Evolutionary conservation across 2,329 filamentous ascomycete genomes (phyloP).

Genomic region (Tolypocladium endophyticum): DNA sequence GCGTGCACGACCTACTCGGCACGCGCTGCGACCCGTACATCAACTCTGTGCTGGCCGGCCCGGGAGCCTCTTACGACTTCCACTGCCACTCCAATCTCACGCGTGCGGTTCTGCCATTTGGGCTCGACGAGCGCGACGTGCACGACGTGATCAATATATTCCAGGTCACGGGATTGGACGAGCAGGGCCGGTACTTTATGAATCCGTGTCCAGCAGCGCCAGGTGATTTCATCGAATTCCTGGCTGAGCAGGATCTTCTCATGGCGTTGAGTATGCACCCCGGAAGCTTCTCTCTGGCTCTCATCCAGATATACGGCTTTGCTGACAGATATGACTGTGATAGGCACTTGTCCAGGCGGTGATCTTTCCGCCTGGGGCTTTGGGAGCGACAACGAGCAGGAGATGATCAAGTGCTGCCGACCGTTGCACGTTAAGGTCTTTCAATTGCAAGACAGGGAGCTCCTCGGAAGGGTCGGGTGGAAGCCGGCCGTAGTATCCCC

Average conservation of each 20-base stretch:
- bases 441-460: conserved; percentile 39
- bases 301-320: neutral
- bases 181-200: conserved; percentile 68
- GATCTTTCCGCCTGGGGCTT: conserved; percentile 78
- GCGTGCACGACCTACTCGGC: conserved; percentile 69
- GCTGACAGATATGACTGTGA: neutral
- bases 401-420: conserved; percentile 60
- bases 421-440: conserved; percentile 68
- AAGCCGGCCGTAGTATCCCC: conserved; percentile 44
- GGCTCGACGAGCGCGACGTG: conserved; percentile 61
- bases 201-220: conserved; percentile 44
- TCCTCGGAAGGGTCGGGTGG: conserved; percentile 50
- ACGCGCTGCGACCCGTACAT: conserved; percentile 82
- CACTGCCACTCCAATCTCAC: conserved; percentile 79
- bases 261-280: conserved; percentile 38
- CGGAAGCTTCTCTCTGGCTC: neutral
- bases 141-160: conserved; percentile 84
- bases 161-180: conserved; percentile 70
- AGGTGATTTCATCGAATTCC: conserved; percentile 61
- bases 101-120: conserved; percentile 58
- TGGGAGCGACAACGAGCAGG: conserved; percentile 54
- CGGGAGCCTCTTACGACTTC: conserved; percentile 55
- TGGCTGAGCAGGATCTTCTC: conserved; percentile 68
- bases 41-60: conserved; percentile 59
- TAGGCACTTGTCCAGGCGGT: conserved; percentile 65